phyloP scores from a whole-genome alignment of 495 filamentous ascomycete genomes.

The Chaetomidium leptoderma region DNA sequence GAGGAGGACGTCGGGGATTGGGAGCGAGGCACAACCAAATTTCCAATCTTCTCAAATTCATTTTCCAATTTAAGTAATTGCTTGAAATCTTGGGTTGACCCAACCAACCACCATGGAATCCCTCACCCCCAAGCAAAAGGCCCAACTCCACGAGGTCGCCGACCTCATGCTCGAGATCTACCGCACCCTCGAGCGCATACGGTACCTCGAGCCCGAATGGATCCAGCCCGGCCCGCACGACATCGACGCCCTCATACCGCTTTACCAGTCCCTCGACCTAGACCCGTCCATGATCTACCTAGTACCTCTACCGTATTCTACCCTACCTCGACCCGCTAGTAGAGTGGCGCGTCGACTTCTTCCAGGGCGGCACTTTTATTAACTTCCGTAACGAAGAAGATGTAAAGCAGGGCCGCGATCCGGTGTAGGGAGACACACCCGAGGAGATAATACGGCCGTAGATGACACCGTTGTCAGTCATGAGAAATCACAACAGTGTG shows the following conservation, averaged over 20 bases:
- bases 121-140: conserved; percentile 10
- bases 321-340: conserved; percentile 16
- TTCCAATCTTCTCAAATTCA: too few relatives aligned
- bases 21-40: too few relatives aligned
- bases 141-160: conserved; percentile 16
- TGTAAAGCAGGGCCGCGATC: conserved; percentile 5
- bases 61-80: too few relatives aligned
- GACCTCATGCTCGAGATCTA: conserved; percentile 19
- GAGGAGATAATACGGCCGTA: conserved; percentile 5
- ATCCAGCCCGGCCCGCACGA: conserved; percentile 24
- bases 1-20: too few relatives aligned
- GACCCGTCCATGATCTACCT: conserved; percentile 25
- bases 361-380: conserved; percentile 1
- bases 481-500: conserved; percentile 10
- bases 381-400: conserved; percentile 11
- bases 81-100: too few relatives aligned
- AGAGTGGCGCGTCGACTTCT: conserved; percentile 4
- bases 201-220: conserved; percentile 3
- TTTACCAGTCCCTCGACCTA: conserved; percentile 11
- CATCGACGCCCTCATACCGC: conserved; percentile 8
- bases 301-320: conserved; percentile 27
- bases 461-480: conserved; percentile 12
- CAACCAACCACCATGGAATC: not conserved
- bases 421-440: not conserved
- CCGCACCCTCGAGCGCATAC: conserved; percentile 19